Conservation (phyloP, 83 land plant genomes). For the Picea abies region DNA sequence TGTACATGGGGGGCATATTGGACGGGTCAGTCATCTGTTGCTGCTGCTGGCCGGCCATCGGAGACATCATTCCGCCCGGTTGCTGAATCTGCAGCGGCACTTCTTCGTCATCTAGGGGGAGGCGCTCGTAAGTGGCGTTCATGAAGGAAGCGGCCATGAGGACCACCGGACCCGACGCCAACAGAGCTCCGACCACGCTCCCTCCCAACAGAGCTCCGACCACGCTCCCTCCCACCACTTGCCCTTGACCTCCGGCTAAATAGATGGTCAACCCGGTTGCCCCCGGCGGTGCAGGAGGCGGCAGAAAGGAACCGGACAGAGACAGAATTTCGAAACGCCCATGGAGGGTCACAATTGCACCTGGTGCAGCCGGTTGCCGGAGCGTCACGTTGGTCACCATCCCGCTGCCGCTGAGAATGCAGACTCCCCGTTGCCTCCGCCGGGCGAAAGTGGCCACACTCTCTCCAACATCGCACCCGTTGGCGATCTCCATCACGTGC, state of each 20-base stretch:
- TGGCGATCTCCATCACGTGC: constrained; percentile 21
- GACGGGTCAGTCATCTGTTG: not conserved
- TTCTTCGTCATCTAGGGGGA: constrained; percentile 11
- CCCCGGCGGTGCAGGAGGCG: constrained; percentile 20
- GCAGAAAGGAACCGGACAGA: constrained; percentile 17
- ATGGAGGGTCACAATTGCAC: constrained; percentile 15
- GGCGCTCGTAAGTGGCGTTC: constrained; percentile 16
- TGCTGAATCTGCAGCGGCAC: constrained; percentile 9
- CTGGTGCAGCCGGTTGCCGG: constrained; percentile 18
- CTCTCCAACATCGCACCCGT: constrained; percentile 12
- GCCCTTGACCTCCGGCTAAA: constrained; percentile 15
- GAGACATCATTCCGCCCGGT: not conserved
- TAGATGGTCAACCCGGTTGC: constrained; percentile 18
- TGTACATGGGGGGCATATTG: not conserved
- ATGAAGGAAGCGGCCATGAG: constrained; percentile 19
- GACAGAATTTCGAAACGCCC: constrained; percentile 20
- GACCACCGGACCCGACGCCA: not conserved
- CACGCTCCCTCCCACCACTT: constrained; percentile 14
- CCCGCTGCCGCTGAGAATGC: constrained; percentile 14
- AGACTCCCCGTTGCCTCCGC: constrained; percentile 16
- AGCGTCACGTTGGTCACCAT: constrained; percentile 17
- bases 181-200: too few species aligned
- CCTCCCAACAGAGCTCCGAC: constrained; percentile 7
- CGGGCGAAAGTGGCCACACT: constrained; percentile 14
- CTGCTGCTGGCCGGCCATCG: not conserved